Conservation (phyloP, 441 rosid genomes). For the Populus hybrid region DNA sequence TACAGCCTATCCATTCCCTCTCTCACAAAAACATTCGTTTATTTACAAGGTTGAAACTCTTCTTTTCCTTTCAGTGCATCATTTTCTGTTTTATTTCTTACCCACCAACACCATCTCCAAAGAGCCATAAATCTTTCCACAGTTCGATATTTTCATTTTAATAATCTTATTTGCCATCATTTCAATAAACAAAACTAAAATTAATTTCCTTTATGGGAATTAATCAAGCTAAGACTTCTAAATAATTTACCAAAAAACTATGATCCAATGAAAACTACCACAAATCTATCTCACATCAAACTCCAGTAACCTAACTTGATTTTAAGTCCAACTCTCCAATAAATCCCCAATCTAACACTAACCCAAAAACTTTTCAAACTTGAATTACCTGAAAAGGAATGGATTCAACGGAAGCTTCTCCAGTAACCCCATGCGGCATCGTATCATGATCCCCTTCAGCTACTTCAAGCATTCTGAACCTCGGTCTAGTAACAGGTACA, state of each 20-base stretch:
- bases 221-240: not conserved
- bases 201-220: not conserved
- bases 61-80: not conserved
- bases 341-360: not conserved
- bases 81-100: not conserved
- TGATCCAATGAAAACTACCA: not conserved
- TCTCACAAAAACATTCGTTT: not conserved
- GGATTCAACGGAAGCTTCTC: slow-evolving; percentile 52
- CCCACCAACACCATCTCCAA: not conserved
- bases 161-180: not conserved
- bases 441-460: slow-evolving; percentile 30
- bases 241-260: not conserved
- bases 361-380: not conserved
- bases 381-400: slow-evolving; percentile 72
- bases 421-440: slow-evolving; percentile 66
- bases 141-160: not conserved
- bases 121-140: not conserved
- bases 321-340: not conserved
- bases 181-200: not conserved
- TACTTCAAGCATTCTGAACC: slow-evolving; percentile 51
- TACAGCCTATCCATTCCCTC: not conserved
- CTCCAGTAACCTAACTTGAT: no score
- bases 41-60: not conserved
- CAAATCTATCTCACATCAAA: not conserved
- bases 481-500: slow-evolving; percentile 46